These are phyloP conservation scores for Pleomassaria siparia DNA, from an alignment of 2,329 filamentous ascomycete species.

Conservation along the genomic window DNA sequence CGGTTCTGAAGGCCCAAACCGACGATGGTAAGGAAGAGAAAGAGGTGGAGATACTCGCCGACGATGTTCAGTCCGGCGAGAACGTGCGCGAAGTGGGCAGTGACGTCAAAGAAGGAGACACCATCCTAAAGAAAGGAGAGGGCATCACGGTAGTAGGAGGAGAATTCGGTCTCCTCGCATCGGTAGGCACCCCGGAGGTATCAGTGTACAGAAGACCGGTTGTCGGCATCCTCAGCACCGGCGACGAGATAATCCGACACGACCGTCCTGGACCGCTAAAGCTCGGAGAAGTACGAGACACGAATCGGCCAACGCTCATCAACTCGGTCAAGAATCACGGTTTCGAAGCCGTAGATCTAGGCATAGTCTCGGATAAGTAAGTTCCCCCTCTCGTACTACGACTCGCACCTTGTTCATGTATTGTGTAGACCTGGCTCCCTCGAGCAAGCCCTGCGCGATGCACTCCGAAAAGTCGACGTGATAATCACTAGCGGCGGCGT, in stretches of 20 bases:
- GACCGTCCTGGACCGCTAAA: slow-evolving; percentile 62
- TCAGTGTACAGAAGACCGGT: slow-evolving; percentile 74
- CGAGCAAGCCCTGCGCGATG: slow-evolving; percentile 74
- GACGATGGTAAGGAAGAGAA: slow-evolving; percentile 82
- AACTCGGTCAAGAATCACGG: slow-evolving; percentile 74
- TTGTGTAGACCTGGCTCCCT: slow-evolving; percentile 63
- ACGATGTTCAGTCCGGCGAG: slow-evolving; percentile 72
- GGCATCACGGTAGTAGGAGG: slow-evolving; percentile 85
- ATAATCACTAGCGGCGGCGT: slow-evolving; percentile 93
- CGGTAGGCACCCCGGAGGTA: slow-evolving; percentile 74
- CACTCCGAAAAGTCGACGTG: slow-evolving; percentile 73
- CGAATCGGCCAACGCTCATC: slow-evolving; percentile 85
- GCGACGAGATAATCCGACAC: slow-evolving; percentile 87
- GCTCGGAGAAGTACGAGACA: slow-evolving; percentile 87
- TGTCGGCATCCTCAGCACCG: slow-evolving; percentile 87
- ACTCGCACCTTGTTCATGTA: slow-evolving; percentile 21
- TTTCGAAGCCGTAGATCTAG: slow-evolving; percentile 79
- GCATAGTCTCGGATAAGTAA: slow-evolving; percentile 74
- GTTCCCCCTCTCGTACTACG: slow-evolving; percentile 8
- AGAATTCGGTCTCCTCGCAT: slow-evolving; percentile 86
- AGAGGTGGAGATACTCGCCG: slow-evolving; percentile 82
- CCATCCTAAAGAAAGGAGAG: slow-evolving; percentile 75
- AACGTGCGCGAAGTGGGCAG: slow-evolving; percentile 92
- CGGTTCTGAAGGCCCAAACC: slow-evolving; percentile 71
- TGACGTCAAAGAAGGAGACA: slow-evolving; percentile 70